Evolutionary conservation across 2,329 filamentous ascomycete genomes (phyloP).

Genomic region (Talaromyces sp.): DNA sequence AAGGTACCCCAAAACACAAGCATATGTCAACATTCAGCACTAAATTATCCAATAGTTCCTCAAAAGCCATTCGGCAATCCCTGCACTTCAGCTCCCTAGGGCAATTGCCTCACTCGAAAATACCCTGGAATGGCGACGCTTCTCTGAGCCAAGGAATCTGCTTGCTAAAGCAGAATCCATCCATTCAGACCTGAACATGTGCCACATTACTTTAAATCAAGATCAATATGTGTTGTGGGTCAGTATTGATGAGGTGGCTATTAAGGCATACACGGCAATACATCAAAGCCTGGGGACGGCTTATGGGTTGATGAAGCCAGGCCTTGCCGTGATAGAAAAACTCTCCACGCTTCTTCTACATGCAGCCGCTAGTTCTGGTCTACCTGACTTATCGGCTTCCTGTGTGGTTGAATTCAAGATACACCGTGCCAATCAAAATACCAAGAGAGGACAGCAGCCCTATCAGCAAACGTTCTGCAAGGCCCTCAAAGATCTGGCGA

Average conservation of each 20-base stretch:
- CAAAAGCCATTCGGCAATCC: not conserved
- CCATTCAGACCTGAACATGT: not conserved
- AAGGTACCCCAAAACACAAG: not conserved
- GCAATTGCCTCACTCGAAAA: constrained; percentile 1
- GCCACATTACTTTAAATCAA: not conserved
- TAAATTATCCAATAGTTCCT: constrained; percentile 4
- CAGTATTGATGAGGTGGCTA: constrained; percentile 4
- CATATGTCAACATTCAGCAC: not conserved
- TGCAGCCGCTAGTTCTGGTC: not conserved
- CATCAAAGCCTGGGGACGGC: not conserved
- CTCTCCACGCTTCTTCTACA: not conserved
- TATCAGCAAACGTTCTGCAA: not conserved
- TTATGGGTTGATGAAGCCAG: not conserved
- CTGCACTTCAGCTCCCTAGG: not conserved
- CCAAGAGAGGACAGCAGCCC: not conserved
- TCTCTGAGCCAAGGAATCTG: not conserved
- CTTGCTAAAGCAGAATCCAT: not conserved
- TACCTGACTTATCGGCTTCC: not conserved
- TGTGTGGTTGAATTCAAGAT: constrained; percentile 7
- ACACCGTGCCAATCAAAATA: not conserved
- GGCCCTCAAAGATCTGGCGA: constrained; percentile 1
- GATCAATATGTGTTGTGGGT: constrained; percentile 1
- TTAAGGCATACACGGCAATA: not conserved
- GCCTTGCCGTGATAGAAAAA: constrained; percentile 6
- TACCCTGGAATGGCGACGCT: constrained; percentile 6